Evolutionary conservation across 768 basidiomycete species (phyloP).

Genomic region (Boletus reticulatus): DNA sequence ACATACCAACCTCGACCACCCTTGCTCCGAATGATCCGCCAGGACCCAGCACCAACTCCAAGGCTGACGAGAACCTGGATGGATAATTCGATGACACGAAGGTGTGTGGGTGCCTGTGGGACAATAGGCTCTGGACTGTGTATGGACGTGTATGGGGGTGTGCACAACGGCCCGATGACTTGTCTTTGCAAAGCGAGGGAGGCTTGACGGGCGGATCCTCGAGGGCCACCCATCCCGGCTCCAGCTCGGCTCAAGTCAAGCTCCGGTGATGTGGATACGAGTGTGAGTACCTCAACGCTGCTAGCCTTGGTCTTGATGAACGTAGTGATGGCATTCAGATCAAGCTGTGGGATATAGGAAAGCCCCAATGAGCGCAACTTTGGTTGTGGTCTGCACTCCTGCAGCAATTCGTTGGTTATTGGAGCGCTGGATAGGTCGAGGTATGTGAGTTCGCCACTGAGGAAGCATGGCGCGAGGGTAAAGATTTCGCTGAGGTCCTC

Average conservation of each 20-base stretch:
- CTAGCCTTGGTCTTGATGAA: slow-evolving; percentile 69
- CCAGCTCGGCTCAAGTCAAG: slow-evolving; percentile 53
- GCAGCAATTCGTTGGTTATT: slow-evolving; percentile 55
- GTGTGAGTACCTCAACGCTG: slow-evolving; percentile 83
- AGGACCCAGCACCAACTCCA: slow-evolving; percentile 77
- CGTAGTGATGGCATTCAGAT: slow-evolving; percentile 58
- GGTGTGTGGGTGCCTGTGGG: slow-evolving; percentile 53
- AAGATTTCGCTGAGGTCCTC: slow-evolving; percentile 70
- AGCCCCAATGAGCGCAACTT: slow-evolving; percentile 85
- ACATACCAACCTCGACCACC: slow-evolving; percentile 96
- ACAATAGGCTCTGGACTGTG: slow-evolving; percentile 32
- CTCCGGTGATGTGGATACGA: slow-evolving; percentile 74
- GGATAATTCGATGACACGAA: slow-evolving; percentile 87
- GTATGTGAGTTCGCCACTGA: slow-evolving; percentile 71
- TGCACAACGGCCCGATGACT: slow-evolving; percentile 77
- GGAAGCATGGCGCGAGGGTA: slow-evolving; percentile 75
- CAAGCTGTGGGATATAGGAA: slow-evolving; percentile 76
- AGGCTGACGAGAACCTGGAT: slow-evolving; percentile 66
- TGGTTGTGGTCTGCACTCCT: slow-evolving; percentile 60
- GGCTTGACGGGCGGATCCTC: slow-evolving; percentile 60
- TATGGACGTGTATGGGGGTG: slow-evolving; percentile 72
- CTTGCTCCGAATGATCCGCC: slow-evolving; percentile 89
- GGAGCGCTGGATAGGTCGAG: slow-evolving; percentile 88
- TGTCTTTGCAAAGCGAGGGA: slow-evolving; percentile 74
- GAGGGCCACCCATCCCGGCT: slow-evolving; percentile 23